phyloP scores from a whole-genome alignment of 176 grass and related monocot genomes.

The Coix lacrymajobi region DNA sequence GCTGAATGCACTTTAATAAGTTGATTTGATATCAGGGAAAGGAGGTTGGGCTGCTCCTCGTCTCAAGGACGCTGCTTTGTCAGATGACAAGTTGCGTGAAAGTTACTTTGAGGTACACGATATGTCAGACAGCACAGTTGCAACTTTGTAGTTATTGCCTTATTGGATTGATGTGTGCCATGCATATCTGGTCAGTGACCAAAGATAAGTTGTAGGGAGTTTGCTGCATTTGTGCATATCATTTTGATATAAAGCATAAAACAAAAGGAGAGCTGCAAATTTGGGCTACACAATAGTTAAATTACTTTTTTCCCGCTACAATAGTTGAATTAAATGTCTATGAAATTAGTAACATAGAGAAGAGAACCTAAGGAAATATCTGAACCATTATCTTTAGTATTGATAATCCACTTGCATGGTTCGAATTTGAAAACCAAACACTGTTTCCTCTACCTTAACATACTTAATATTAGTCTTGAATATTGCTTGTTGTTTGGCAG shows the following conservation, averaged over 20 bases:
- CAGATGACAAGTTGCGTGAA: conserved; percentile 71
- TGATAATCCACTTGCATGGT: neutral
- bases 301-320: too few relatives aligned
- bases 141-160: neutral
- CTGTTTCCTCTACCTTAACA: neutral
- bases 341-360: neutral
- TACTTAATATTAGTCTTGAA: neutral
- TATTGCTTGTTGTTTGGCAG: neutral
- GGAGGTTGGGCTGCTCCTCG: conserved; percentile 80
- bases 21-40: conserved; percentile 56
- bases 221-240: neutral
- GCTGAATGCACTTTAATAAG: conserved; percentile 6
- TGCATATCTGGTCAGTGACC: neutral
- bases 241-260: neutral
- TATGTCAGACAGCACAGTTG: neutral
- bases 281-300: neutral
- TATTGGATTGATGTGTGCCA: neutral
- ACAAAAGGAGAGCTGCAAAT: neutral
- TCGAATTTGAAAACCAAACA: neutral
- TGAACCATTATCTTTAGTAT: neutral
- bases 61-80: conserved; percentile 84
- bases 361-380: neutral
- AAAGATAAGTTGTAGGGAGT: neutral
- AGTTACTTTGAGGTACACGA: conserved; percentile 80
- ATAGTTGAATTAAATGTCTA: neutral